Evolutionary conservation across 345 rosid genomes (phyloP).

Genomic region (Eucalyptus lansdowneana): DNA sequence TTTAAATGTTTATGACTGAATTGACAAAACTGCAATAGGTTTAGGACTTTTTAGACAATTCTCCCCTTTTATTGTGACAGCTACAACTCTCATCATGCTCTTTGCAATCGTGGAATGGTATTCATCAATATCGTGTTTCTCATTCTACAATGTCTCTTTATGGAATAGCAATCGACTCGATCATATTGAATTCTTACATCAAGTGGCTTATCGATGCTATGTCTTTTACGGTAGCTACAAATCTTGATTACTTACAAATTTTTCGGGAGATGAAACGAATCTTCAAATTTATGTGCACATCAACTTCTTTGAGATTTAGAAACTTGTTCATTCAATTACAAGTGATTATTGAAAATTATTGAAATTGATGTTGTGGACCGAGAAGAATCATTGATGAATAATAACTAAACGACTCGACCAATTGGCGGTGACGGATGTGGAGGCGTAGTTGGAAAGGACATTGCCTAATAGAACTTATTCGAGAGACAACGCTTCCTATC

Average conservation of each 20-base stretch:
- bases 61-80: too few relatives aligned
- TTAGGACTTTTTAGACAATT: too few relatives aligned
- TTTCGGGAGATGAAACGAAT: neutral
- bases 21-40: too few relatives aligned
- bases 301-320: neutral
- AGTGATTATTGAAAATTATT: too few relatives aligned
- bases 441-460: neutral
- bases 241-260: neutral
- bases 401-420: too few relatives aligned
- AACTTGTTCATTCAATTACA: too few relatives aligned
- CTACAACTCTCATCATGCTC: neutral
- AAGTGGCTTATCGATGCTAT: neutral
- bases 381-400: too few relatives aligned
- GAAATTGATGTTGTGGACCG: too few relatives aligned
- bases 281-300: neutral
- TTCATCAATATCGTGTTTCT: neutral
- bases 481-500: neutral
- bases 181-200: neutral
- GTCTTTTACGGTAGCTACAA: neutral
- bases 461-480: neutral
- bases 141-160: accelerated
- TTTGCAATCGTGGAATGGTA: neutral
- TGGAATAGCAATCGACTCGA: neutral
- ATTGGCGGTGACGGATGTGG: too few relatives aligned
- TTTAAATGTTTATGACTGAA: too few relatives aligned